These are phyloP conservation scores for Dentipellis fragilis DNA, from an alignment of 768 basidiomycete genomes.

Conservation along the genomic window DNA sequence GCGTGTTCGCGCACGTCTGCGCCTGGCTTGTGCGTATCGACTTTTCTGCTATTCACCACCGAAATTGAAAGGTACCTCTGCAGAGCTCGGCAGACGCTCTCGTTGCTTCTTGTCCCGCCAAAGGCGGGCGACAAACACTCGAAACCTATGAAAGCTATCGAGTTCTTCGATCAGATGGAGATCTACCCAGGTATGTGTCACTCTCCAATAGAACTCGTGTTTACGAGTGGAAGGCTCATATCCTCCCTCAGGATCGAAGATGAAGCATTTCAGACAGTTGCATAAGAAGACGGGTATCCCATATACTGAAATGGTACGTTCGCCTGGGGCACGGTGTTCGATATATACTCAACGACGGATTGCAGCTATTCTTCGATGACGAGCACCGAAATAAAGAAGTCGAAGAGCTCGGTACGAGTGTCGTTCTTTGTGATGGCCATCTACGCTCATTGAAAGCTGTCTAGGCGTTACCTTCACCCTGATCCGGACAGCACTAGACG, in stretches of 20 bases:
- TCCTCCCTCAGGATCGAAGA: constrained; percentile 56
- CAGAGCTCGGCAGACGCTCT: constrained; percentile 73
- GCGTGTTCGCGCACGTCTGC: constrained; percentile 70
- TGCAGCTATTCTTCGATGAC: constrained; percentile 43
- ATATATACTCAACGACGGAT: background rate
- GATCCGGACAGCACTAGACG: background rate
- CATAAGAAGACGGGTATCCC: constrained; percentile 43
- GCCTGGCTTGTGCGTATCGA: constrained; percentile 46
- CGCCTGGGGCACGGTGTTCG: background rate
- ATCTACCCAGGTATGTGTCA: constrained; percentile 56
- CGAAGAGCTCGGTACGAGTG: constrained; percentile 24
- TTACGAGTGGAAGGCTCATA: background rate
- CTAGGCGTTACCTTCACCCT: constrained; percentile 2
- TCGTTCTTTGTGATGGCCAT: background rate
- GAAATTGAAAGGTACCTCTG: background rate
- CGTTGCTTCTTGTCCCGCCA: constrained; percentile 44
- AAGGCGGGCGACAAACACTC: constrained; percentile 21
- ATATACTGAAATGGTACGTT: constrained; percentile 40
- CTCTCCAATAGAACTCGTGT: background rate
- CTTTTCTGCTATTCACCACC: background rate
- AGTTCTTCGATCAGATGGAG: constrained; percentile 61
- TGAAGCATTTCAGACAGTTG: constrained; percentile 68
- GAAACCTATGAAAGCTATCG: constrained; percentile 35
- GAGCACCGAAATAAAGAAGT: constrained; percentile 35
- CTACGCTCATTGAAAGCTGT: background rate